Evolutionary conservation across 2,329 filamentous ascomycete species (phyloP), one percentile per base, ranked within the genome.

Genomic region (Aspergillus tamarii): DNA sequence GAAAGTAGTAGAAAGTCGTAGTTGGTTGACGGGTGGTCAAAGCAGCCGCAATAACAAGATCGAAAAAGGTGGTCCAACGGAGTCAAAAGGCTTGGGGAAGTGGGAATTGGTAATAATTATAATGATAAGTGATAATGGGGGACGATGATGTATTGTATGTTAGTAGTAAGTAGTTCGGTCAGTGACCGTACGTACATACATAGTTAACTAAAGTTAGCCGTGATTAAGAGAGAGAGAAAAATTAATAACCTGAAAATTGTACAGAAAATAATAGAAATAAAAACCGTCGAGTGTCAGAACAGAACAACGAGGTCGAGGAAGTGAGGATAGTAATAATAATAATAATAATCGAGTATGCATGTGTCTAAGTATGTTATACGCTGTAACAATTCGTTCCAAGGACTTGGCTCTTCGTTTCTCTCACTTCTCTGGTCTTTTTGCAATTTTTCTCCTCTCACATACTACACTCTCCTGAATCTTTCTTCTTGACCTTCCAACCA

Each of bases 61-160:
- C 12, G 57, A 61, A 39, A 36, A 60, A 34, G 30, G 28, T 57
- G 45, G 30, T 30, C 43, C 23, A 46, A 54, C 56, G 45, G 46
- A 59, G 46, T 55, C 30, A 39, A 39, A 39, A 39, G 30, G 52
- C 30, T 36, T 36, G 32, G 52, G 32, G 32, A 55, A 55, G 52
- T 59, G 48, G 57, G 32, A 52, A 59, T 59, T 57, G 59, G 30
- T 14, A 46, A 48, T 34, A 52, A 53, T 46, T 41, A 55, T 39
- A 64, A 53, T 41, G 50, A 26, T 32, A 36, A 39, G 26, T 57
- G 48, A 39, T 55, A 39, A 57, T 64, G 64, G 52, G 60, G 63
- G 28, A 66, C 69, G 66, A 68, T 68, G 50, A 61, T 66, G 57
- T 55, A 55, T 34, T 55, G 52, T 54, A 50, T 50, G 19, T n/a